These are phyloP conservation scores for Botrytis fabae DNA, from an alignment of 2,329 filamentous ascomycete species.

Conservation along the genomic window DNA sequence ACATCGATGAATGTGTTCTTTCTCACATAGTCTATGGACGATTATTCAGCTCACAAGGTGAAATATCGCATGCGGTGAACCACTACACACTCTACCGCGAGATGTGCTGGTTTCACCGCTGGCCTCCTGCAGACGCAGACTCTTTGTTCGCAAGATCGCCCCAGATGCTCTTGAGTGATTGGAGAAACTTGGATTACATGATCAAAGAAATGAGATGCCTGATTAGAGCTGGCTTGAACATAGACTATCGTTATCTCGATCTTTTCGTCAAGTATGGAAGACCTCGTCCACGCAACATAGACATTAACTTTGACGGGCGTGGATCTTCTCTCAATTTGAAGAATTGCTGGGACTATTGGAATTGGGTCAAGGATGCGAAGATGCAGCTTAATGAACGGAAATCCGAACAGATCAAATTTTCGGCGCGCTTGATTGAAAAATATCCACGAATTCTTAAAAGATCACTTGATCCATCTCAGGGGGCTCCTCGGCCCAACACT, in stretches of 20 bases:
- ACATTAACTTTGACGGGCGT: background rate
- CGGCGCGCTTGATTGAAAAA: background rate
- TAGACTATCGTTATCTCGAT: conserved; percentile 5
- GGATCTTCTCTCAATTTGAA: background rate
- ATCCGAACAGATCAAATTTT: background rate
- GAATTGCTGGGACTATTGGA: background rate
- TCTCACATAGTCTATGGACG: background rate
- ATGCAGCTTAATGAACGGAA: background rate
- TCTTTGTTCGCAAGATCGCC: background rate
- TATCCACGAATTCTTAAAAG: conserved; percentile 9
- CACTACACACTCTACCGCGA: conserved; percentile 11
- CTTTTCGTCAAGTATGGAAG: background rate
- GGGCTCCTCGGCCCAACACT: background rate
- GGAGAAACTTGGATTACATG: background rate
- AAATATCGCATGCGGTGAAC: background rate
- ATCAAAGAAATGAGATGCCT: background rate
- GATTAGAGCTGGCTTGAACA: background rate
- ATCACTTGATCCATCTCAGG: conserved; percentile 8
- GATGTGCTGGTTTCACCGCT: background rate
- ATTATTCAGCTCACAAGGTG: background rate
- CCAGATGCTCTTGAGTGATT: background rate
- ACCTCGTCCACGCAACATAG: background rate
- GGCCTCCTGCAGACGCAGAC: background rate
- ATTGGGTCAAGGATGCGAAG: conserved; percentile 14
- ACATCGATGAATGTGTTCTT: conserved; percentile 12